Evolutionary conservation across 169 alveolate species (phyloP).

Genomic region (Plasmodium reichenowi): DNA sequence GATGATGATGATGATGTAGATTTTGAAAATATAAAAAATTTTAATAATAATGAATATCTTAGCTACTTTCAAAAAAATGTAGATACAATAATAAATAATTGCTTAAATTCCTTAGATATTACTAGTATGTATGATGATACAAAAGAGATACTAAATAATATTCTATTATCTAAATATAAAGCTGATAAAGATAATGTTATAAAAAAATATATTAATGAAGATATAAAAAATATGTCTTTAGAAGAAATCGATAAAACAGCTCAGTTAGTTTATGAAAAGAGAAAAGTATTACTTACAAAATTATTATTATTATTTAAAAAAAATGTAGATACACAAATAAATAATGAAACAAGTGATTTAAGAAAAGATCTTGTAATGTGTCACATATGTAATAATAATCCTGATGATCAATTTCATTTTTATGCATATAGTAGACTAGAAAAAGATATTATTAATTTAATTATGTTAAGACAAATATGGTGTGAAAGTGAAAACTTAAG

Average conservation of each 20-base stretch:
- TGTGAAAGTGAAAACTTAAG: conserved; percentile 67
- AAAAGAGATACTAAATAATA: conserved; percentile 33
- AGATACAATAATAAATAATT: conserved; percentile 34
- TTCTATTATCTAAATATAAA: conserved; percentile 60
- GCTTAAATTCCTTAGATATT: conserved; percentile 38
- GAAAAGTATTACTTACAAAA: conserved; percentile 25
- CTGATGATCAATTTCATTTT: conserved; percentile 75
- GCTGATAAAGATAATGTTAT: conserved; percentile 50
- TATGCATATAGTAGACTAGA: conserved; percentile 77
- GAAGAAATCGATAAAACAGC: conserved; percentile 54
- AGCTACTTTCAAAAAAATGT: conserved; percentile 45
- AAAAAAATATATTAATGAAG: conserved; percentile 58
- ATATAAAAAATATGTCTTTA: conserved; percentile 46
- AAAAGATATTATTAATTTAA: conserved; percentile 71
- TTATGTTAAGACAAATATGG: conserved; percentile 69
- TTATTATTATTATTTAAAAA: conserved; percentile 52
- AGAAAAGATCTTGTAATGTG: conserved; percentile 75
- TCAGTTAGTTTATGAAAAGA: conserved; percentile 54
- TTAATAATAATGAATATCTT: conserved; percentile 16
- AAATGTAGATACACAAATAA: conserved; percentile 69
- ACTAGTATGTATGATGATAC: conserved; percentile 40
- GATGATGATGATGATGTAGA: background rate
- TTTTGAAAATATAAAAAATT: background rate
- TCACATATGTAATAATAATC: conserved; percentile 74
- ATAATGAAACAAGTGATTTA: conserved; percentile 74